Conservation (phyloP, 2,329 filamentous ascomycete genomes). For the Nothophaeocryptopus gaeumannii region DNA sequence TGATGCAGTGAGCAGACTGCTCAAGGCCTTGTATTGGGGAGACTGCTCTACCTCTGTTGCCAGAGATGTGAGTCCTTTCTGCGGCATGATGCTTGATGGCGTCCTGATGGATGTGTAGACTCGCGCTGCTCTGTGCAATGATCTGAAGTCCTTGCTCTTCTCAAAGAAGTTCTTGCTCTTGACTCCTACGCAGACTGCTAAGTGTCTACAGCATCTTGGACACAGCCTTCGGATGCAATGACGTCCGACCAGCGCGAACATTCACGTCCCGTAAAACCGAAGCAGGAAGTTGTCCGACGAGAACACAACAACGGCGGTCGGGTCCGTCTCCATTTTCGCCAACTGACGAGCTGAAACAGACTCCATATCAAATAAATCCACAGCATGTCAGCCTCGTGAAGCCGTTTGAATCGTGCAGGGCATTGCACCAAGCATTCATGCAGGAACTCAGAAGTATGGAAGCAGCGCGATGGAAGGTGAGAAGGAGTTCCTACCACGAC, state of each 20-base stretch:
- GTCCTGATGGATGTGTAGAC: too few species aligned
- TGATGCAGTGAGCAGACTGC: slow-evolving; percentile 10
- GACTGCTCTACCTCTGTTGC: slow-evolving; percentile 13
- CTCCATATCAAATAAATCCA: slow-evolving; percentile 8
- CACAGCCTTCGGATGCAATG: slow-evolving; percentile 1
- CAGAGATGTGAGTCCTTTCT: slow-evolving; percentile 17
- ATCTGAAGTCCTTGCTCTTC: not conserved
- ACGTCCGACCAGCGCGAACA: not conserved
- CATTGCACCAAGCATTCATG: too few species aligned
- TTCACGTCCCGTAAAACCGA: too few species aligned
- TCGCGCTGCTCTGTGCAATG: not conserved
- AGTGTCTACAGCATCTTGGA: too few species aligned
- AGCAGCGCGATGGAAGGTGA: too few species aligned
- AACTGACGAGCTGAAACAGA: slow-evolving; percentile 15
- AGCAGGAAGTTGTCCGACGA: too few species aligned
- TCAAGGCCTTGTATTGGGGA: slow-evolving; percentile 16
- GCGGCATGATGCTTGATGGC: slow-evolving; percentile 15
- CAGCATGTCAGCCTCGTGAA: slow-evolving; percentile 5
- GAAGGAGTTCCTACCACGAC: too few species aligned
- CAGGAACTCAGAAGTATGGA: too few species aligned
- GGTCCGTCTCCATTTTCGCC: slow-evolving; percentile 10
- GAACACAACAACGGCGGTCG: slow-evolving; percentile 4
- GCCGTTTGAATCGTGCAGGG: too few species aligned
- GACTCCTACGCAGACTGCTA: not conserved
- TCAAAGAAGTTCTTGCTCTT: not conserved